These are phyloP conservation scores for Austropuccinia psidii DNA, from an alignment of 1,284 basidiomycete genomes.

Conservation along the genomic window DNA sequence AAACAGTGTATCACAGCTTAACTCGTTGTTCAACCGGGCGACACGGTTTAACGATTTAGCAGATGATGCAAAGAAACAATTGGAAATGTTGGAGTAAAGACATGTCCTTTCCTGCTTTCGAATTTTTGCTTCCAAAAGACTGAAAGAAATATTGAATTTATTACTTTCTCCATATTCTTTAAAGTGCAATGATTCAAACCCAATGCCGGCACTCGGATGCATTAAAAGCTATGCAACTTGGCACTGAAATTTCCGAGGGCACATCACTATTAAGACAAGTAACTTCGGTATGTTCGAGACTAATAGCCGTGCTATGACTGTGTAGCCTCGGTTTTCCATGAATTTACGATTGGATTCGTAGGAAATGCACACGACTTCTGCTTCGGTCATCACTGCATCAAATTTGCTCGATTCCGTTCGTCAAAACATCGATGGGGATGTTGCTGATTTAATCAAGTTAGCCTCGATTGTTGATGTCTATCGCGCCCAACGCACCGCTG, in stretches of 20 bases:
- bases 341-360: not conserved
- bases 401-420: constrained; percentile 1
- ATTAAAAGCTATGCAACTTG: constrained; percentile 16
- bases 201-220: constrained; percentile 27
- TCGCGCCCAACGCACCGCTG: not conserved
- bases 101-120: not conserved
- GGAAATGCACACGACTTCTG: constrained; percentile 22
- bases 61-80: constrained; percentile 22
- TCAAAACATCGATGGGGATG: constrained; percentile 14
- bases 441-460: constrained; percentile 12
- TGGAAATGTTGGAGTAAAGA: constrained; percentile 28
- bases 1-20: not conserved
- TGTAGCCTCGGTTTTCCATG: not conserved
- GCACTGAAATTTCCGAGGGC: constrained; percentile 23
- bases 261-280: constrained; percentile 18
- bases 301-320: not conserved
- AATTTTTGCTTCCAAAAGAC: not conserved
- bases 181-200: constrained; percentile 29
- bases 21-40: not conserved
- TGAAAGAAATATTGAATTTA: not conserved
- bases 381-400: not conserved
- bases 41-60: constrained; percentile 32
- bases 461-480: constrained; percentile 5
- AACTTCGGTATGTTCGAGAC: not conserved
- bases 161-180: not conserved